Evolutionary conservation across 805 yeast genomes (phyloP), one percentile per base, ranked within the genome.

Genomic region (Wickerhamiella spandovensis): DNA sequence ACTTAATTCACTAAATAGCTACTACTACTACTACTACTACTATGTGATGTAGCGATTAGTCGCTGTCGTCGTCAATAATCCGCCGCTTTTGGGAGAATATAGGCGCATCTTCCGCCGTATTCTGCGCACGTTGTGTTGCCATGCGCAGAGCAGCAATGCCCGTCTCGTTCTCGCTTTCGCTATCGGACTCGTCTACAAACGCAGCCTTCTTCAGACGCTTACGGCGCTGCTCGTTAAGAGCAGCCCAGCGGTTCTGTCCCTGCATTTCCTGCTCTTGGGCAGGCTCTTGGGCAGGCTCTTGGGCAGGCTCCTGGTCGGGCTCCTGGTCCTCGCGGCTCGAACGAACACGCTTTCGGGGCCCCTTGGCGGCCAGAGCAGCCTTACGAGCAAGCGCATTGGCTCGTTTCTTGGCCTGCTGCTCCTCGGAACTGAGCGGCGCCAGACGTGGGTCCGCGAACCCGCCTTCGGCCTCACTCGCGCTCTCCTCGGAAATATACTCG

Each of bases 401-500:
- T 49, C 42, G 39, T 25, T 50, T 48, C 32, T 48, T 51, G 4
- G 58, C 60, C 18, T 48, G 44, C 21, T 51, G 49, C 47, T 61
- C 62, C 18, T 61, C 63, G 10, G 51, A 55, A 6, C 59, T 52
- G 15, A 57, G 37, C 8, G 60, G 62, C 32, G 50, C 57, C 49
- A 58, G 53, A 3, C 59, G 41, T 8, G 61, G 51, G 42, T 59
- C 60, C 4, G 53, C 45, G 21, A 61, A 55, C 4, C 51, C 54
- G 1, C 25, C 50, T 2, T 25, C 46, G 37, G 42, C 53, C 3
- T 61, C 65, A 10, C 44, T 55, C 24, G 64, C 65, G 43, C 61
- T 69, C 56, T 65, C 65, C 4, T 69, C 72, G 52, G 66, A 58
- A 1, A 59, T 55, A n/a, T 62, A 67, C 46, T 62, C 64, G 25